phyloP scores from a whole-genome alignment of 2,329 filamentous ascomycete species.

The Teratosphaeria zuluensis region DNA sequence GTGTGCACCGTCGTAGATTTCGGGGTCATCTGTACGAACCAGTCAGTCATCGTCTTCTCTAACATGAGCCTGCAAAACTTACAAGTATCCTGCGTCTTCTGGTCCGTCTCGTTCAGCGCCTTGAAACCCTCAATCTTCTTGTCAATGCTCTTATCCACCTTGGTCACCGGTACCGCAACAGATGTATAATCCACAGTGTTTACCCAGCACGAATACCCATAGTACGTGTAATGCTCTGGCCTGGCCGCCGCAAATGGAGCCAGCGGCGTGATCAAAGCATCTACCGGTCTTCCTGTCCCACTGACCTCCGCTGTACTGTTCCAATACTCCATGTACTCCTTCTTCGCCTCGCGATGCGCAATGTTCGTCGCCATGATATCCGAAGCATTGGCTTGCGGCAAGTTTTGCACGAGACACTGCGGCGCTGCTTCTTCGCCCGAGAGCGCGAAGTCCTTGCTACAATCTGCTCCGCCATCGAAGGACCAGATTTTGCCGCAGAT shows the following conservation, averaged over 20 bases:
- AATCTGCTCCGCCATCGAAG: slow-evolving; percentile 43
- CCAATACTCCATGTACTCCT: slow-evolving; percentile 55
- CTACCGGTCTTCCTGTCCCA: slow-evolving; percentile 39
- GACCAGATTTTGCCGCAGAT: slow-evolving; percentile 29
- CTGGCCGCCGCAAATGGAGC: slow-evolving; percentile 43
- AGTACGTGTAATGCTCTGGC: slow-evolving; percentile 38
- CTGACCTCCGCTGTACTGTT: slow-evolving; percentile 45
- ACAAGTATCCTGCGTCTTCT: slow-evolving; percentile 33
- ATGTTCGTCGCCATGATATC: slow-evolving; percentile 43
- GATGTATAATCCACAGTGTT: slow-evolving; percentile 50
- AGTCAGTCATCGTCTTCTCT: not conserved
- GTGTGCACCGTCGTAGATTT: slow-evolving; percentile 28
- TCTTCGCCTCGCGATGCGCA: slow-evolving; percentile 45
- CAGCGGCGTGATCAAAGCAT: slow-evolving; percentile 44
- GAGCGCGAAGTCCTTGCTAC: slow-evolving; percentile 41
- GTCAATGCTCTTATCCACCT: slow-evolving; percentile 43
- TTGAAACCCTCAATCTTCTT: slow-evolving; percentile 26
- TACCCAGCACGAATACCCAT: slow-evolving; percentile 37
- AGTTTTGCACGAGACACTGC: slow-evolving; percentile 32
- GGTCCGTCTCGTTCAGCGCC: slow-evolving; percentile 30
- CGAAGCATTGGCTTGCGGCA: slow-evolving; percentile 30
- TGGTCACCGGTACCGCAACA: slow-evolving; percentile 47
- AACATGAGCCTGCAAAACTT: slow-evolving; percentile 13
- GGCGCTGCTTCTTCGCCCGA: slow-evolving; percentile 46
- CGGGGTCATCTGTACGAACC: slow-evolving; percentile 24